These are phyloP conservation scores for Penicillium janthinellum DNA, from an alignment of 2,329 filamentous ascomycete species.

Conservation along the genomic window DNA sequence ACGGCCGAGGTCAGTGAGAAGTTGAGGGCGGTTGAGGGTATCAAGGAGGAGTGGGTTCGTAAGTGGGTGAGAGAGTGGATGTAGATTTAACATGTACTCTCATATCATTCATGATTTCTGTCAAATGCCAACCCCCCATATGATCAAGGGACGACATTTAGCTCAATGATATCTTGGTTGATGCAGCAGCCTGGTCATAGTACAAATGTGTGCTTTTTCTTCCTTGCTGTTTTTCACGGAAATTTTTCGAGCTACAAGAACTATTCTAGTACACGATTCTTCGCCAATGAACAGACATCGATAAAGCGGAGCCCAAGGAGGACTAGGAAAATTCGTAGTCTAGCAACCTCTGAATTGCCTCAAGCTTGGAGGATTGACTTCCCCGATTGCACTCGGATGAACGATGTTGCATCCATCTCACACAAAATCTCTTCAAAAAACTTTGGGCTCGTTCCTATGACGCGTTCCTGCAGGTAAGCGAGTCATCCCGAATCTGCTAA, in stretches of 20 bases:
- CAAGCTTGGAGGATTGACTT: neutral
- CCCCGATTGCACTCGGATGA: too few relatives aligned
- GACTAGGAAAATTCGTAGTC: neutral
- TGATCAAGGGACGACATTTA: too few relatives aligned
- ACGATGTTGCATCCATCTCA: constrained; percentile 2
- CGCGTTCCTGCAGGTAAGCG: neutral
- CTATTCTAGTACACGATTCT: too few relatives aligned
- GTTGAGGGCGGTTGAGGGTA: constrained; percentile 27
- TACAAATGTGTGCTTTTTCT: too few relatives aligned
- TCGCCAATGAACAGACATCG: too few relatives aligned
- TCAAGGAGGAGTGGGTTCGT: constrained; percentile 36
- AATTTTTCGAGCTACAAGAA: too few relatives aligned
- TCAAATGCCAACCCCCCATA: neutral
- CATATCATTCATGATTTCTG: neutral
- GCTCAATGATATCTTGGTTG: too few relatives aligned
- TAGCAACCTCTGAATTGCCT: neutral
- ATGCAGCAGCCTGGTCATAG: too few relatives aligned
- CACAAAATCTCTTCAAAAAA: constrained; percentile 2
- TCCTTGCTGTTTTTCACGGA: too few relatives aligned
- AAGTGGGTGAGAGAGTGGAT: constrained; percentile 42
- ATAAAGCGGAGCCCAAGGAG: too few relatives aligned
- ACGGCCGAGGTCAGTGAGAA: constrained; percentile 27
- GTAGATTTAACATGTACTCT: neutral
- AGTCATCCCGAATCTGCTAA: neutral
- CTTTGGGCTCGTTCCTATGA: constrained; percentile 7